Evolutionary conservation across 495 filamentous ascomycete genomes (phyloP), one percentile per base, ranked within the genome.

Genomic region (Lophium mytilinum): DNA sequence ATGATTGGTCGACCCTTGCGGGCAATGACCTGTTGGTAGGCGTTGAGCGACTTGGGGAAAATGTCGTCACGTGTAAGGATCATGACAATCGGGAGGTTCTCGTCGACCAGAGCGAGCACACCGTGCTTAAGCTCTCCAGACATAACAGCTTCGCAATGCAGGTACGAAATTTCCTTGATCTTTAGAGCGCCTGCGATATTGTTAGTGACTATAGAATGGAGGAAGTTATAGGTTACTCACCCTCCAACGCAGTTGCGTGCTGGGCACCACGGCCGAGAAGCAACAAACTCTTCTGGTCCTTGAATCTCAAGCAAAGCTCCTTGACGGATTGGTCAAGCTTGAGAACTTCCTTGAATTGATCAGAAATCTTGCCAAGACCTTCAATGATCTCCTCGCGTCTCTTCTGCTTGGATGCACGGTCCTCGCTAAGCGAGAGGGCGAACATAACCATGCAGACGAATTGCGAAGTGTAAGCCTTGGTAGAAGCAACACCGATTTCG

Each of bases 391-490:
- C 91, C 72, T 95, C 88, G 18, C 92, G 84, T 64, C 94, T 80
- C 82, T 89, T 83, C 42, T 86, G 82, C 82, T 98, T 98, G 35
- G 90, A 95, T 37, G 90, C 88, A 56, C 94, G 88, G 70, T 98
- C 93, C 74, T 98, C 93, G 56, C 88, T 90, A 50, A 98, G 82
- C 46, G 90, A 95, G 52, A 98, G 76, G 7, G 94, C 93, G 70
- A 98, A 96, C 93, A 98, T 98, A 72, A 97, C 86, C 87, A 98
- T 95, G 63, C 94, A 95, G 63, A 98, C 86, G 70, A 96, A 97
- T 71, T 98, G 93, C 21, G 93, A 96, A 2, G 93, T 98, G 74
- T 98, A 98, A 10, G 93, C 93, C 78, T 98, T 98, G 68, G 93
- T 98, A 41, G 91, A 96, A 37, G 93, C 93, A 51, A 98, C 93